Conservation (phyloP, 495 filamentous ascomycete species). For the Penicillium pancosmium region DNA sequence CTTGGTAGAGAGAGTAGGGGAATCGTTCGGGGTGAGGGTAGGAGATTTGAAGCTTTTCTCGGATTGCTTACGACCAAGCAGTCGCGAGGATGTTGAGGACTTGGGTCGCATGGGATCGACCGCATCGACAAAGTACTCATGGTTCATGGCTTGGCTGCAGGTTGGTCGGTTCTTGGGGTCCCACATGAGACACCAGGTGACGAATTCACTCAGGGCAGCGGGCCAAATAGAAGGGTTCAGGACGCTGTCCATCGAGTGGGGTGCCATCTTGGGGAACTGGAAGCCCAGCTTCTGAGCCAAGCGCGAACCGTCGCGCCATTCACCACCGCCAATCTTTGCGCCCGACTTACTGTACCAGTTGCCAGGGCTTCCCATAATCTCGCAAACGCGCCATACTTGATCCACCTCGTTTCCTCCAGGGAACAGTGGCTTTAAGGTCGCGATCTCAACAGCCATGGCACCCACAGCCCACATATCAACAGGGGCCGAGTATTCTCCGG, state of each 20-base stretch:
- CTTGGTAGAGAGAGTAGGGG: slow-evolving; percentile 72
- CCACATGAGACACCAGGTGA: slow-evolving; percentile 99
- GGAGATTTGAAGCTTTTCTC: slow-evolving; percentile 64
- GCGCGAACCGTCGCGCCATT: slow-evolving; percentile 94
- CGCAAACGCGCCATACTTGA: slow-evolving; percentile 98
- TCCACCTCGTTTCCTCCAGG: slow-evolving; percentile 98
- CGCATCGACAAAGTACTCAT: slow-evolving; percentile 96
- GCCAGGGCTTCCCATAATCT: slow-evolving; percentile 99
- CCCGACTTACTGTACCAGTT: slow-evolving; percentile 96
- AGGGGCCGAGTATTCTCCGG: slow-evolving; percentile 95
- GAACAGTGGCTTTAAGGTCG: slow-evolving; percentile 95
- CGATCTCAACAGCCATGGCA: slow-evolving; percentile 99
- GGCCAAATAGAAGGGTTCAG: slow-evolving; percentile 92
- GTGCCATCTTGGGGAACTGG: slow-evolving; percentile 99
- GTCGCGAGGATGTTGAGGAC: slow-evolving; percentile 74
- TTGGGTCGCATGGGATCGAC: slow-evolving; percentile 91
- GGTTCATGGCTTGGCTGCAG: slow-evolving; percentile 87
- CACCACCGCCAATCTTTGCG: slow-evolving; percentile 86
- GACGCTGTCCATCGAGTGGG: slow-evolving; percentile 94
- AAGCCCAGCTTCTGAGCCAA: slow-evolving; percentile 96
- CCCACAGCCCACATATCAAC: slow-evolving; percentile 99
- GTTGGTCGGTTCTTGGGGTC: slow-evolving; percentile 93
- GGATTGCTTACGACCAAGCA: slow-evolving; percentile 85
- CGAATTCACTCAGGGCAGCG: slow-evolving; percentile 80
- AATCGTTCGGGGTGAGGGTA: slow-evolving; percentile 68